Conservation (phyloP, 2,329 filamentous ascomycete species). For the Teratosphaeria gauchensis region DNA sequence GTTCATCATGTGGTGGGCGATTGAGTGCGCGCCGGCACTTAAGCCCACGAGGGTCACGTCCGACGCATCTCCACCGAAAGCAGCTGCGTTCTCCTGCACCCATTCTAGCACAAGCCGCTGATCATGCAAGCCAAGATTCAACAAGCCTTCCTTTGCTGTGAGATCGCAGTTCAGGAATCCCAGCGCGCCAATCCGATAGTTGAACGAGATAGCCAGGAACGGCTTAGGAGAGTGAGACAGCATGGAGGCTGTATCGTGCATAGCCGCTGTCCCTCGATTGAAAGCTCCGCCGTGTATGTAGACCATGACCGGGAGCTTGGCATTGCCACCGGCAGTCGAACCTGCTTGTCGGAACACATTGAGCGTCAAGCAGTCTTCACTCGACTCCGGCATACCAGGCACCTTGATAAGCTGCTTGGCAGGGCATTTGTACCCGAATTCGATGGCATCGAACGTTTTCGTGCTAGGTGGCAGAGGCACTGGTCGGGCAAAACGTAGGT, state of each 20-base stretch:
- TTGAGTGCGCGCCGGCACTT: conserved; percentile 43
- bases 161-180: conserved; percentile 54
- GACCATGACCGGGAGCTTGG: conserved; percentile 45
- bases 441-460: conserved; percentile 26
- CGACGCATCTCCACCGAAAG: conserved; percentile 28
- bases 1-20: conserved; percentile 58
- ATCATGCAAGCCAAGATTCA: conserved; percentile 35
- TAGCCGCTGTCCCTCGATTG: conserved; percentile 37
- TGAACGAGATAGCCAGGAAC: conserved; percentile 49
- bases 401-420: conserved; percentile 18
- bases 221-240: conserved; percentile 38
- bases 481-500: conserved; percentile 45
- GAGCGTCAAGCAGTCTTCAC: conserved; percentile 50
- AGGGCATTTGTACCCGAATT: conserved; percentile 15
- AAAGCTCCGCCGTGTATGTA: conserved; percentile 58
- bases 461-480: conserved; percentile 29
- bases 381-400: conserved; percentile 3
- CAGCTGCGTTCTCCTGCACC: conserved; percentile 30
- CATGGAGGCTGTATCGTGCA: conserved; percentile 38
- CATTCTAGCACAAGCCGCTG: conserved; percentile 34
- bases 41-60: conserved; percentile 31
- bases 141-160: conserved; percentile 42
- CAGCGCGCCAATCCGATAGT: conserved; percentile 55
- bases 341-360: conserved; percentile 42
- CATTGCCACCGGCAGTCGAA: background rate